A percentile compares a stretch with the other conserved stretches of the same genome.
These are phyloP conservation scores for Dipteronia sinensis DNA, from an alignment of 345 rosid genomes.

Conservation along the genomic window DNA sequence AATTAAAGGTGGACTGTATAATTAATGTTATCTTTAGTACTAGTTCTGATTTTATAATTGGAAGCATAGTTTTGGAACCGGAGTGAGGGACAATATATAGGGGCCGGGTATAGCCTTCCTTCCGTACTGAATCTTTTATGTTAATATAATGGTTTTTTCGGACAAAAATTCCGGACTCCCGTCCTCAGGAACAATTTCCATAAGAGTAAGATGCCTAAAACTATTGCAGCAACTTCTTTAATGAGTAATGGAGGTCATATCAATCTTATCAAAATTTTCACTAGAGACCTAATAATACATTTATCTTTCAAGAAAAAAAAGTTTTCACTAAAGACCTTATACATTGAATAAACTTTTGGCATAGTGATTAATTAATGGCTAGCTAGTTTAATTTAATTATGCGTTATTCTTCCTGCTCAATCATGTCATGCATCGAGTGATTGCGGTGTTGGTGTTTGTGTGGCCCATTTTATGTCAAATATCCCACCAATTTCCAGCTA, in stretches of 20 bases:
- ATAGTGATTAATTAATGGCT: background rate
- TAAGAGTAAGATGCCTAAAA: background rate
- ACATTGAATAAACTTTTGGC: background rate
- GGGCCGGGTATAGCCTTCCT: too few relatives aligned
- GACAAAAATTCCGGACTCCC: too few relatives aligned
- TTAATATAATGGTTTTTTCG: too few relatives aligned
- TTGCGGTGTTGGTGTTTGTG: background rate
- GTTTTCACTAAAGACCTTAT: background rate
- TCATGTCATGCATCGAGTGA: background rate
- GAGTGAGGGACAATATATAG: too few relatives aligned
- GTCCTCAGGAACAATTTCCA: background rate
- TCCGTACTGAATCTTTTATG: too few relatives aligned
- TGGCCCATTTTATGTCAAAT: background rate
- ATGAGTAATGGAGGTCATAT: background rate
- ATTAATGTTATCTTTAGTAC: background rate
- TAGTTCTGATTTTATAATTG: background rate
- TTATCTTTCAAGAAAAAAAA: too few relatives aligned
- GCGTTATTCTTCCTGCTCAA: background rate
- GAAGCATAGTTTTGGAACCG: background rate
- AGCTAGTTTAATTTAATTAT: background rate
- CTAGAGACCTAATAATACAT: too few relatives aligned
- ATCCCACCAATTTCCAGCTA: background rate
- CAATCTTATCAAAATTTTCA: background rate
- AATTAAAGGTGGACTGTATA: background rate
- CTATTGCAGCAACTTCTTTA: slow-evolving; percentile 1